These are phyloP conservation scores for Moesziomyces sp. DNA, from an alignment of 1,284 basidiomycete species.

Conservation along the genomic window DNA sequence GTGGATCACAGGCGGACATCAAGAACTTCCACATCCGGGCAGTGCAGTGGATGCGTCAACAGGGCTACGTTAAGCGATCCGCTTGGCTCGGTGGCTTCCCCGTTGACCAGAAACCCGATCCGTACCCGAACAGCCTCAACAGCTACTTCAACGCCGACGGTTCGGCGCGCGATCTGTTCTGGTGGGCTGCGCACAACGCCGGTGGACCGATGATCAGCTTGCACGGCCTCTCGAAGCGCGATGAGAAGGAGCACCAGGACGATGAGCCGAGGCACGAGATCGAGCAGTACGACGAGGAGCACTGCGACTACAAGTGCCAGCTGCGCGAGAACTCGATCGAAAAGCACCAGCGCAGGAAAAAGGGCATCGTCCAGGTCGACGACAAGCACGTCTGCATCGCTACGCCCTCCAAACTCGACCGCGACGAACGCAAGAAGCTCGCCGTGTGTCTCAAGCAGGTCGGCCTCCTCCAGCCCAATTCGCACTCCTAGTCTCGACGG, in stretches of 20 bases:
- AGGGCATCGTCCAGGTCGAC: conserved; percentile 32
- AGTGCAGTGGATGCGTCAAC: conserved; percentile 46
- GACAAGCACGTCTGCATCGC: conserved; percentile 34
- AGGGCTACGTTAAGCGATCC: conserved; percentile 55
- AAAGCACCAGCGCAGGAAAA: conserved; percentile 31
- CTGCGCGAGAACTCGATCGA: conserved; percentile 31
- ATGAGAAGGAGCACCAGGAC: conserved; percentile 13
- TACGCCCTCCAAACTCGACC: conserved; percentile 30
- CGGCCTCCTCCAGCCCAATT: conserved; percentile 9
- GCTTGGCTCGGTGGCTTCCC: conserved; percentile 63
- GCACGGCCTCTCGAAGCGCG: conserved; percentile 18
- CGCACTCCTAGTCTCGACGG: background rate
- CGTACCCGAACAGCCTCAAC: conserved; percentile 52
- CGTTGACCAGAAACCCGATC: conserved; percentile 55
- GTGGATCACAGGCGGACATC: conserved; percentile 43
- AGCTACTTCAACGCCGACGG: conserved; percentile 56
- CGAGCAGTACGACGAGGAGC: conserved; percentile 40
- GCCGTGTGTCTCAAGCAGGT: conserved; percentile 17
- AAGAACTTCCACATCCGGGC: conserved; percentile 50
- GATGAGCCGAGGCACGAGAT: conserved; percentile 5
- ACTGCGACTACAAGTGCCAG: conserved; percentile 50
- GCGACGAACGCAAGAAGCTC: conserved; percentile 29
- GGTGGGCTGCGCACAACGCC: conserved; percentile 20
- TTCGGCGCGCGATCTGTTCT: conserved; percentile 24
- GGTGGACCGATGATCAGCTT: conserved; percentile 20